phyloP scores from a whole-genome alignment of 176 grass and related monocot genomes.

The Carex myosuroides region DNA sequence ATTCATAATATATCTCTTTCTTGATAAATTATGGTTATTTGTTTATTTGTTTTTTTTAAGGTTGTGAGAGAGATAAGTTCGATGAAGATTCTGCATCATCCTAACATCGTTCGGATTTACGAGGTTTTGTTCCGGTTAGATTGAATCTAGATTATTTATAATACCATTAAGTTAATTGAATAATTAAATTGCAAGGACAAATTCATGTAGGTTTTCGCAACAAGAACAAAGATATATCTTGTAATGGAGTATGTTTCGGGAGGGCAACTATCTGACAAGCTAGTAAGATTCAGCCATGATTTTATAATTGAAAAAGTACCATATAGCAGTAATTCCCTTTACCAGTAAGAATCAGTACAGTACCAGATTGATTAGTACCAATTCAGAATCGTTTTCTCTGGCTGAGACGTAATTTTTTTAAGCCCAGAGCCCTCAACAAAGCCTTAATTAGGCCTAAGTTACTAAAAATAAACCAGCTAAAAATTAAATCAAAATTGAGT shows the following conservation, averaged over 20 bases:
- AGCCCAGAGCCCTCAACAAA: not conserved
- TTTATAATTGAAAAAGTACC: not conserved
- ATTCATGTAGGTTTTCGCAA: conserved; percentile 51
- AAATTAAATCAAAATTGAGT: too few relatives aligned
- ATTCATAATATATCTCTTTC: not conserved
- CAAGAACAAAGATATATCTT: conserved; percentile 58
- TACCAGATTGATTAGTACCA: not conserved
- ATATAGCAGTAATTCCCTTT: not conserved
- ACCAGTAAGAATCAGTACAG: not conserved
- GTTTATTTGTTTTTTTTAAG: conserved; percentile 25
- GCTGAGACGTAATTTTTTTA: not conserved
- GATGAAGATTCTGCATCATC: conserved; percentile 71
- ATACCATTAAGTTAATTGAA: not conserved
- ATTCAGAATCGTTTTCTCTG: not conserved
- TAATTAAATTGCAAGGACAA: not conserved
- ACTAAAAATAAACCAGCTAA: not conserved
- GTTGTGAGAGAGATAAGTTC: conserved; percentile 58
- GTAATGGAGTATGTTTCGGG: conserved; percentile 77
- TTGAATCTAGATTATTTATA: not conserved
- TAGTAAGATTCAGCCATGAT: conserved; percentile 37
- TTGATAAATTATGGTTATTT: not conserved
- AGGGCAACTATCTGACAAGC: conserved; percentile 61
- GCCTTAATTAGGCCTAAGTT: not conserved
- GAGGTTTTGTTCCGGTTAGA: conserved; percentile 28
- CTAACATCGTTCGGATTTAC: conserved; percentile 61